Conservation (phyloP, 306 rosid species). For the Carpinus fangiana region DNA sequence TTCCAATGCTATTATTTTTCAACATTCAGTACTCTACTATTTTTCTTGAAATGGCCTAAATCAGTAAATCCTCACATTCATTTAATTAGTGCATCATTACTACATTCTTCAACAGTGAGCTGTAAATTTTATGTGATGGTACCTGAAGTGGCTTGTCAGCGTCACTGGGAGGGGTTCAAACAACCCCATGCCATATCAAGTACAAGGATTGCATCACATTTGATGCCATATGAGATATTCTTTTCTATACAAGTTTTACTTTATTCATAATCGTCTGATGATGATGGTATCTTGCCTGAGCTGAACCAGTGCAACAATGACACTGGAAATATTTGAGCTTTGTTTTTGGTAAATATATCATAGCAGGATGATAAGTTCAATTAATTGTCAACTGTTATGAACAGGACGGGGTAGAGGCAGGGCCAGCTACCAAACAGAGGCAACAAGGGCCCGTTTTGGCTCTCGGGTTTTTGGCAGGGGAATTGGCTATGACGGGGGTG, state of each 20-base stretch:
- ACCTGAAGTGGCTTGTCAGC: conserved; percentile 8
- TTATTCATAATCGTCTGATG: background rate
- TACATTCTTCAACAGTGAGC: background rate
- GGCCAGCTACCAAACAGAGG: conserved; percentile 68
- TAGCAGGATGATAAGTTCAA: background rate
- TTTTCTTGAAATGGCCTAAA: background rate
- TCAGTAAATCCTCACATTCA: background rate
- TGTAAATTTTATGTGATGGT: background rate
- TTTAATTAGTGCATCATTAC: background rate
- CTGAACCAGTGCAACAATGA: background rate
- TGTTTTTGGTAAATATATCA: background rate
- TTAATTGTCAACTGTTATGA: conserved; percentile 19
- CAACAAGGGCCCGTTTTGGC: conserved; percentile 62
- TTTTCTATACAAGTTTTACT: background rate
- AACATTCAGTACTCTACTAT: too few species aligned
- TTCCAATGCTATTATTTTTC: background rate
- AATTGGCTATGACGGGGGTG: conserved; percentile 58
- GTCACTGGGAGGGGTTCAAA: conserved; percentile 2
- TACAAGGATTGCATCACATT: background rate
- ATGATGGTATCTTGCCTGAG: background rate
- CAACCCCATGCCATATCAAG: background rate
- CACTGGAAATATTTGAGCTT: background rate
- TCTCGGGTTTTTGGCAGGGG: conserved; percentile 60
- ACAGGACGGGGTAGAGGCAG: conserved; percentile 97
- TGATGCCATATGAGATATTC: background rate